phyloP scores from a whole-genome alignment of 2,329 filamentous ascomycete genomes.

The Fusarium caatingaense region DNA sequence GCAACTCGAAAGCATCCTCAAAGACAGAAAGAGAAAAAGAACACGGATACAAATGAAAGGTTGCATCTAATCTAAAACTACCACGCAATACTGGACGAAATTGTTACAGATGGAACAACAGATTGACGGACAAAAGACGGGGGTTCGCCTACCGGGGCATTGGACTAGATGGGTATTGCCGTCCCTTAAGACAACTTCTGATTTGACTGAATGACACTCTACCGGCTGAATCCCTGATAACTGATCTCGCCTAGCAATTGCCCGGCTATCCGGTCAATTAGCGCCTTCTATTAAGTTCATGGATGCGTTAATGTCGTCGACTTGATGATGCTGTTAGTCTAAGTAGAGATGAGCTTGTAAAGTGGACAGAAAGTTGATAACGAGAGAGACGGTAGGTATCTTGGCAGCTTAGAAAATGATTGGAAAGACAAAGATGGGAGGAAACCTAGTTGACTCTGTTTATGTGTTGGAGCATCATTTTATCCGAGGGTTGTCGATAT shows the following conservation, averaged over 20 bases:
- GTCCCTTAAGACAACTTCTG: conserved; percentile 11
- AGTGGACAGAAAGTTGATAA: conserved; percentile 17
- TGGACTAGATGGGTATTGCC: conserved; percentile 10
- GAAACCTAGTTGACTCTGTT: background rate
- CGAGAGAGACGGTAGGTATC: background rate
- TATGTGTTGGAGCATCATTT: background rate
- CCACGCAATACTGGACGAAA: conserved; percentile 11
- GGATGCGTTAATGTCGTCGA: conserved; percentile 6
- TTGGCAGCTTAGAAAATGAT: background rate
- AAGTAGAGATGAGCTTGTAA: conserved; percentile 17
- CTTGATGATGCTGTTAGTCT: background rate
- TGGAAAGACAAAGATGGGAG: background rate
- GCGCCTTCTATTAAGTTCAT: conserved; percentile 5
- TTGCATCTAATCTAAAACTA: conserved; percentile 1
- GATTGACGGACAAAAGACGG: conserved; percentile 24
- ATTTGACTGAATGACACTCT: conserved; percentile 20
- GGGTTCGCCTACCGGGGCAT: conserved; percentile 33
- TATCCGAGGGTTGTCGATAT: background rate
- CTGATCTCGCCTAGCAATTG: conserved; percentile 35
- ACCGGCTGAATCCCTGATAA: conserved; percentile 21
- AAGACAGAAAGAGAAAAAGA: background rate
- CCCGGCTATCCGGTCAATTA: conserved; percentile 16
- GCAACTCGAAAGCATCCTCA: background rate
- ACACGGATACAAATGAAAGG: background rate
- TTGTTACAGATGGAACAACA: conserved; percentile 8